Conservation (phyloP, 2,329 filamentous ascomycete genomes). For the Alternaria sp. region DNA sequence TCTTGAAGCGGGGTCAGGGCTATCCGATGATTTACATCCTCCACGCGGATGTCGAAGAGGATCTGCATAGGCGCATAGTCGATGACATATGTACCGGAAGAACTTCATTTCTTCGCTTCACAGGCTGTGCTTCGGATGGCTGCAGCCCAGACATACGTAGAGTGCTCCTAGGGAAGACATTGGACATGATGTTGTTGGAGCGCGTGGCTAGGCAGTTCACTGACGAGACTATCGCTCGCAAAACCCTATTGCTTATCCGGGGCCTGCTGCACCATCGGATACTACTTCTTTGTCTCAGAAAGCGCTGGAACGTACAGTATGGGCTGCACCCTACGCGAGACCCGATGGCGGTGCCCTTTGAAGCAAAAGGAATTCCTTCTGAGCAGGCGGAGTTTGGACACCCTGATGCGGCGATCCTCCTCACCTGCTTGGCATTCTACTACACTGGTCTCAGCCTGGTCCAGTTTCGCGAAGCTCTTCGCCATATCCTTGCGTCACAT, state of each 20-base stretch:
- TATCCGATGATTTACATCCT: constrained; percentile 61
- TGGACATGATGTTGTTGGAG: too few species aligned
- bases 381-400: constrained; percentile 73
- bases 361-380: constrained; percentile 70
- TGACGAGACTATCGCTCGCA: too few species aligned
- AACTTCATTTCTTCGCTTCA: constrained; percentile 31
- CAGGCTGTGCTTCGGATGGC: too few species aligned
- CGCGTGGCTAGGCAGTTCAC: too few species aligned
- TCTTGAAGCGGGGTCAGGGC: constrained; percentile 19
- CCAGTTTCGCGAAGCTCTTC: constrained; percentile 60
- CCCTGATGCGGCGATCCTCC: constrained; percentile 70
- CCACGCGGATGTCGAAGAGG: constrained; percentile 69
- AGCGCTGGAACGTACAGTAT: constrained; percentile 73
- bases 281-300: constrained; percentile 64
- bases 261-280: constrained; percentile 67
- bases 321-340: constrained; percentile 61
- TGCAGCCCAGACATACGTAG: too few species aligned
- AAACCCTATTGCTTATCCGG: constrained; percentile 41
- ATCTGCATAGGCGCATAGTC: constrained; percentile 23
- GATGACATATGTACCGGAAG: constrained; percentile 23
- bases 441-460: constrained; percentile 65
- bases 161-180: too few species aligned
- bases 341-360: constrained; percentile 69
- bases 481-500: constrained; percentile 60
- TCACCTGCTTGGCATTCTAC: constrained; percentile 75